These are phyloP conservation scores for Daphne laureola DNA, from an alignment of 441 rosid species.

Conservation along the genomic window DNA sequence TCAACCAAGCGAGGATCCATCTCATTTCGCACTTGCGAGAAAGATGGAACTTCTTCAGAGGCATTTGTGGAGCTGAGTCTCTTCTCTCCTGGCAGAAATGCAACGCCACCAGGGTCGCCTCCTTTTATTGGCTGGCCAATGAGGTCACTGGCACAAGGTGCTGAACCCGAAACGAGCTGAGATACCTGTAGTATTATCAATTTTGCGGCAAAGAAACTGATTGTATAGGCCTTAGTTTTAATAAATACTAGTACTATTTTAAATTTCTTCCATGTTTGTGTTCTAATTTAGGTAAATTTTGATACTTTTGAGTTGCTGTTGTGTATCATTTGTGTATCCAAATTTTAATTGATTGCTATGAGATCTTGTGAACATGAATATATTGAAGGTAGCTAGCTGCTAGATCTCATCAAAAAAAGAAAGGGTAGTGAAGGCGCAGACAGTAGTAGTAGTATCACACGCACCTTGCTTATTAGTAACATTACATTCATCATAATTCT, in stretches of 20 bases:
- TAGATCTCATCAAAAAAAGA: no score
- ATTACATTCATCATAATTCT: no score
- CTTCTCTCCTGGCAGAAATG: conserved; percentile 53
- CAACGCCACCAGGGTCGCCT: conserved; percentile 45
- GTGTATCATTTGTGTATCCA: conserved; percentile 18
- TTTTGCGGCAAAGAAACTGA: conserved; percentile 69
- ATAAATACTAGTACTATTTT: conserved; percentile 49
- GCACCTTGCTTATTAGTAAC: no score
- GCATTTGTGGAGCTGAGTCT: conserved; percentile 54
- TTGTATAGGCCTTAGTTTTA: conserved; percentile 63
- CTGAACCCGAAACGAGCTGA: conserved; percentile 25
- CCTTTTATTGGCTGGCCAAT: conserved; percentile 57
- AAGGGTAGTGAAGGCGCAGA: no score
- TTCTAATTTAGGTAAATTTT: conserved; percentile 24
- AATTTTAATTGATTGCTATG: not conserved
- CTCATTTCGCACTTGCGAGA: conserved; percentile 44
- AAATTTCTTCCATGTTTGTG: conserved; percentile 26
- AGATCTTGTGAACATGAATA: no score
- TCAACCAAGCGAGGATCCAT: conserved; percentile 58
- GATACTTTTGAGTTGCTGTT: conserved; percentile 8
- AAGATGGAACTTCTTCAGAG: conserved; percentile 35
- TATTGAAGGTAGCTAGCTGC: no score
- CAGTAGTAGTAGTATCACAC: no score
- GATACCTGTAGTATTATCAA: conserved; percentile 33
- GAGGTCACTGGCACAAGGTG: conserved; percentile 27